phyloP scores from a whole-genome alignment of 2,329 filamentous ascomycete genomes.

The Colletotrichum horii region DNA sequence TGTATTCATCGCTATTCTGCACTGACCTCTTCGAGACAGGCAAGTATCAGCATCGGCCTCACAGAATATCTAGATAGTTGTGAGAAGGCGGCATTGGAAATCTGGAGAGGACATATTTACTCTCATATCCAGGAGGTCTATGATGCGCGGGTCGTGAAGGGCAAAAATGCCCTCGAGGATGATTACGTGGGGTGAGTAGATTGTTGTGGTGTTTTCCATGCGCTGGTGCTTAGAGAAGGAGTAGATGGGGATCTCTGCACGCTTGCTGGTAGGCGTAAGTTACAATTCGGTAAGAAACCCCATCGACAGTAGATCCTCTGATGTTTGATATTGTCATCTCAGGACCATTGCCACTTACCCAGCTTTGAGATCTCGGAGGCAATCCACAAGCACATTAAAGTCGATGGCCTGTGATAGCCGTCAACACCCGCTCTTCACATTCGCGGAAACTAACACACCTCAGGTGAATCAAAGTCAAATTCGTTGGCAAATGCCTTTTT shows the following conservation, averaged over 20 bases:
- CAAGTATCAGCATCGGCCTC: conserved; percentile 96
- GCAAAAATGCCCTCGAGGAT: conserved; percentile 97
- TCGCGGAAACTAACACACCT: conserved; percentile 41
- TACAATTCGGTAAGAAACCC: neutral
- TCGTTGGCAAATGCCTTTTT: conserved; percentile 85
- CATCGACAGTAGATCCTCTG: neutral
- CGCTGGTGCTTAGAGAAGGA: conserved; percentile 93
- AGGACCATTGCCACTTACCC: conserved; percentile 64
- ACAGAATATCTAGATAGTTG: conserved; percentile 77
- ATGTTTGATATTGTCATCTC: neutral
- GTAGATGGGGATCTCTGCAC: conserved; percentile 91
- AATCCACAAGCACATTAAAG: conserved; percentile 85
- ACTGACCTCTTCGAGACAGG: conserved; percentile 82
- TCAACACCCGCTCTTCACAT: neutral
- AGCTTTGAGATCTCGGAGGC: conserved; percentile 83
- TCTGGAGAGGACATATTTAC: conserved; percentile 46
- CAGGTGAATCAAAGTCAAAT: conserved; percentile 93
- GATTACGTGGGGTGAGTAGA: conserved; percentile 96
- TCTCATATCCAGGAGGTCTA: conserved; percentile 90
- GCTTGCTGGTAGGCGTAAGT: conserved; percentile 61
- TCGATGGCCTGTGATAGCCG: conserved; percentile 71
- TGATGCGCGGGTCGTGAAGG: conserved; percentile 83
- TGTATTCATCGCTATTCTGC: neutral
- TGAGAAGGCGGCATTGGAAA: neutral
- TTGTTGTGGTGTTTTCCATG: conserved; percentile 77